Evolutionary conservation across 805 yeast species (phyloP).

Genomic region (Dipodascus geniculatus): DNA sequence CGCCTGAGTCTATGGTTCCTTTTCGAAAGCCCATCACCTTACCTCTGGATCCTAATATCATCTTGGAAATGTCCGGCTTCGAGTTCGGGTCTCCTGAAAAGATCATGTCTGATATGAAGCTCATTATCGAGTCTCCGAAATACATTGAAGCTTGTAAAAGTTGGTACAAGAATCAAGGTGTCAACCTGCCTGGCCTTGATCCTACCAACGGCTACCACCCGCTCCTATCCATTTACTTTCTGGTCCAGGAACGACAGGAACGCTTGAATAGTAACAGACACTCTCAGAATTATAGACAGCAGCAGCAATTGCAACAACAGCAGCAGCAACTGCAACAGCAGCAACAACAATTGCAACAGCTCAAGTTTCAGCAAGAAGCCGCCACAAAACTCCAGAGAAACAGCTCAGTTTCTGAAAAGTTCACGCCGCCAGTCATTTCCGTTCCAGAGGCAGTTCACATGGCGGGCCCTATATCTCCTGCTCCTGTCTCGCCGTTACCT

Average conservation of each 20-base stretch:
- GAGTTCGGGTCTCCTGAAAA: constrained; percentile 66
- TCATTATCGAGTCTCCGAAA: constrained; percentile 48
- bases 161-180: constrained; percentile 41
- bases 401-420: neutral
- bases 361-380: constrained; percentile 1
- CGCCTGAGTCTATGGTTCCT: constrained; percentile 64
- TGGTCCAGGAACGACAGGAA: constrained; percentile 74
- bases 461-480: neutral
- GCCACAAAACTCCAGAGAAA: neutral
- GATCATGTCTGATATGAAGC: constrained; percentile 42
- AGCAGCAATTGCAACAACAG: neutral
- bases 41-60: constrained; percentile 56
- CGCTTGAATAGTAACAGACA: constrained; percentile 49
- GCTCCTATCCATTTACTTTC: constrained; percentile 68
- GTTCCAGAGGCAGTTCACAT: constrained; percentile 1
- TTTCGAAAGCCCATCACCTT: constrained; percentile 58
- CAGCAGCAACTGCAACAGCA: neutral
- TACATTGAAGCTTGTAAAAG: constrained; percentile 51
- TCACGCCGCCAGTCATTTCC: neutral
- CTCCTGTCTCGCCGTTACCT: neutral
- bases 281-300: neutral
- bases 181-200: constrained; percentile 18
- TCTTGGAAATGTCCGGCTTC: constrained; percentile 62
- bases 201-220: constrained; percentile 89
- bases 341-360: neutral